Evolutionary conservation across 345 rosid species (phyloP), one percentile per base, ranked within the genome.

Genomic region (Kernera saxatilis): DNA sequence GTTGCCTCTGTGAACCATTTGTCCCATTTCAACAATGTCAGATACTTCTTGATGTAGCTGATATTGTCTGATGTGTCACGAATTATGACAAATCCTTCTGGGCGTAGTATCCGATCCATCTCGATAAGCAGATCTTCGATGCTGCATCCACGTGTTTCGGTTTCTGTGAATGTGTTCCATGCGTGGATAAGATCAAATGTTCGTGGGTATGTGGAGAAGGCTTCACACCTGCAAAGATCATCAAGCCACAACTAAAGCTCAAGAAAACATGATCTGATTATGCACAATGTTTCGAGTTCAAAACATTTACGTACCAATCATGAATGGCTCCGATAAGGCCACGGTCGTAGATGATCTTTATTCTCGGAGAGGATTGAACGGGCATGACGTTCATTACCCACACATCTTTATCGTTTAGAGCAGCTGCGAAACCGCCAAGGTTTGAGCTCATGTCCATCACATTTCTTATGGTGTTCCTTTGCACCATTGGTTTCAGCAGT

Each of bases 311-410:
- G 48, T 82, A 91, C 99, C 99, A 94, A 73, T 94, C 96, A 77
- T 94, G 99, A 74, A 89, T 90, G 30, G 95, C 86, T 73, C 99
- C 99, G 27, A 94, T 91, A 59, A 94, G 85, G 63, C 99, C 99
- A 71, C 99, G 88, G 74, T 94, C 99, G 55, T 86, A 94, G 77
- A 94, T 71, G 41, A 91, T 85, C 83, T 91, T 94, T 82, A 91
- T 67, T 77, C 83, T 89, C 26, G 87, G 81, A 61, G 90, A 81
- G 65, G 72, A 78, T 39, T 76, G 80, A 65, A 83, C 81, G 0
- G 99, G 95, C 78, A 93, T 86, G 80, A 94, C 96, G 59, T 94
- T 94, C 97, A 94, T 94, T 58, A 91, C 97, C 99, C 99, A 94
- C 19, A 86, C 89, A 76, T 91, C 92, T 69, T 74, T 85, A 68